phyloP scores from a whole-genome alignment of 768 basidiomycete species.

The Phaeotremella skinneri region DNA sequence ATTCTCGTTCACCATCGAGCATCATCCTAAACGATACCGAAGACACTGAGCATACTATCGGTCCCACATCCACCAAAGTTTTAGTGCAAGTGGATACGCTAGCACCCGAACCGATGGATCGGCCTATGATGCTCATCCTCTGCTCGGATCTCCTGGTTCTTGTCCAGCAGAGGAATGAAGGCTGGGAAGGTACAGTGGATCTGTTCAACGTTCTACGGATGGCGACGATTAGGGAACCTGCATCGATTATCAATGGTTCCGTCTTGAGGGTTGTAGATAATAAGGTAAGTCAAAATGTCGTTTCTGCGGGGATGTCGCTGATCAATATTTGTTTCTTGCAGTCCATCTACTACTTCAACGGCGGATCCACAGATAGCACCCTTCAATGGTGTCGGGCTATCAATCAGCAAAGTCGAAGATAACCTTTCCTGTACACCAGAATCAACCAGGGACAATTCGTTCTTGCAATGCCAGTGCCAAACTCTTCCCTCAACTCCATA shows the following conservation, averaged over 20 bases:
- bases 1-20: too few species aligned
- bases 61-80: slow-evolving; percentile 60
- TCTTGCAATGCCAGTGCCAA: too few species aligned
- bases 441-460: too few species aligned
- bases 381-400: slow-evolving; percentile 43
- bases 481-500: too few species aligned
- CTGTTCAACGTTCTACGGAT: slow-evolving; percentile 96
- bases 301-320: neutral
- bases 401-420: slow-evolving; percentile 19
- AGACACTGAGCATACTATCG: slow-evolving; percentile 39
- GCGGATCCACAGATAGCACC: slow-evolving; percentile 17
- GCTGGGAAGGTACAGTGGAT: slow-evolving; percentile 72
- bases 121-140: slow-evolving; percentile 36
- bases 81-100: slow-evolving; percentile 88
- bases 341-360: slow-evolving; percentile 47
- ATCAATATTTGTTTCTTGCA: slow-evolving; percentile 5
- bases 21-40: too few species aligned
- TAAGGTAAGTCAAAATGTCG: slow-evolving; percentile 35
- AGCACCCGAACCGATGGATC: slow-evolving; percentile 70
- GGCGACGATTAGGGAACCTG: slow-evolving; percentile 87
- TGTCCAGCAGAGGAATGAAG: slow-evolving; percentile 78
- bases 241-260: slow-evolving; percentile 83
- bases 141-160: slow-evolving; percentile 86
- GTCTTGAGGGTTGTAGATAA: slow-evolving; percentile 49
- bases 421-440: too few species aligned